Evolutionary conservation across 495 filamentous ascomycete species (phyloP).

Genomic region (Podospora fimiseda): DNA sequence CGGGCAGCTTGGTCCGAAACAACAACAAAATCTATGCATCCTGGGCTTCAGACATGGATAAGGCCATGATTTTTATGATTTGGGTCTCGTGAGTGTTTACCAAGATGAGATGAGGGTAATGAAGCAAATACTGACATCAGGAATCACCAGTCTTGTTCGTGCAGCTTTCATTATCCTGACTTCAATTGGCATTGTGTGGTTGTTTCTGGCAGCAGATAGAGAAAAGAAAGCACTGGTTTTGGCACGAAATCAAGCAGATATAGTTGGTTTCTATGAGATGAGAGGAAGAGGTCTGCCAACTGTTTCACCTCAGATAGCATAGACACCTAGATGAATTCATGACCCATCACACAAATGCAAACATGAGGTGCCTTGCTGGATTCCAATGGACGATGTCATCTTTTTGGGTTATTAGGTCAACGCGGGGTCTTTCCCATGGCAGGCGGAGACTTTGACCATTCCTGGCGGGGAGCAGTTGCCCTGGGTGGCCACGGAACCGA

Average conservation of each 20-base stretch:
- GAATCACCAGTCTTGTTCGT: constrained; percentile 17
- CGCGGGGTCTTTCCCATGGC: too few relatives aligned
- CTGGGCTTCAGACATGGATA: constrained; percentile 19
- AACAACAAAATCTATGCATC: neutral
- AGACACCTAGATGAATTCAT: too few relatives aligned
- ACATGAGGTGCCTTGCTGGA: too few relatives aligned
- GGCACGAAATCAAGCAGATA: constrained; percentile 15
- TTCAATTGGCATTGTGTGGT: constrained; percentile 8
- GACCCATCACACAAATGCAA: too few relatives aligned
- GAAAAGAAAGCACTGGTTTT: neutral
- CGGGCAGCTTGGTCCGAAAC: neutral
- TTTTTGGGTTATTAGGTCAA: too few relatives aligned
- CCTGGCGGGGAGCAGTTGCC: too few relatives aligned
- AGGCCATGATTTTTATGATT: constrained; percentile 27
- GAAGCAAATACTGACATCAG: neutral
- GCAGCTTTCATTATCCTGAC: constrained; percentile 18
- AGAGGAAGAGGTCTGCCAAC: neutral
- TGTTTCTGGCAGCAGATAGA: constrained; percentile 8
- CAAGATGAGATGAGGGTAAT: too few relatives aligned
- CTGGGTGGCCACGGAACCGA: too few relatives aligned
- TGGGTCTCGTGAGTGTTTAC: constrained; percentile 18
- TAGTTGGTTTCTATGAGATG: constrained; percentile 18
- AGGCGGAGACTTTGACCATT: too few relatives aligned
- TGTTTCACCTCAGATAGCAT: too few relatives aligned
- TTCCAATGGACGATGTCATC: too few relatives aligned